These are phyloP conservation scores for Curvularia verruculosa DNA, from an alignment of 2,329 filamentous ascomycete genomes.

Conservation along the genomic window DNA sequence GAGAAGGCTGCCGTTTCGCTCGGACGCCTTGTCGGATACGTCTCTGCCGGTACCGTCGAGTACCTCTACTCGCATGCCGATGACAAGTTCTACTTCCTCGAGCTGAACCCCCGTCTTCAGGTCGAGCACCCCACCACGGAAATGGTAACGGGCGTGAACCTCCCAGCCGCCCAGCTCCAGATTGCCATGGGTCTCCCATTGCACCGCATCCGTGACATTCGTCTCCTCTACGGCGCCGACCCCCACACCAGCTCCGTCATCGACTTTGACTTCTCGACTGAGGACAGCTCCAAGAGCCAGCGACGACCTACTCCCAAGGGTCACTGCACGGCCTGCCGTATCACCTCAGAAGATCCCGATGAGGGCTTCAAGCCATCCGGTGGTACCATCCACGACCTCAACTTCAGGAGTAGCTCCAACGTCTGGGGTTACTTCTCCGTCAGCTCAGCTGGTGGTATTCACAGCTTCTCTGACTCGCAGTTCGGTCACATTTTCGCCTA, in stretches of 20 bases:
- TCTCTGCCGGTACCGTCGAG: conserved; percentile 97
- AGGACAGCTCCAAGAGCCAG: conserved; percentile 82
- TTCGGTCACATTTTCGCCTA: conserved; percentile 99
- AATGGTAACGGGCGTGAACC: conserved; percentile 97
- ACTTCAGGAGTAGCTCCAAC: conserved; percentile 98
- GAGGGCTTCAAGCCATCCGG: conserved; percentile 99
- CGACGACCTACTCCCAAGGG: conserved; percentile 91
- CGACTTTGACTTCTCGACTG: conserved; percentile 93
- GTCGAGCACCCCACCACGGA: conserved; percentile 99
- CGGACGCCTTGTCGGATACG: conserved; percentile 93
- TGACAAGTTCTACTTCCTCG: conserved; percentile 99
- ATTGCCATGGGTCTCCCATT: conserved; percentile 98
- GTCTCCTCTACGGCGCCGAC: conserved; percentile 93
- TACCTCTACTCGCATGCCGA: conserved; percentile 98
- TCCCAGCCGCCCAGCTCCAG: conserved; percentile 96
- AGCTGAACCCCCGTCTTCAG: conserved; percentile 97
- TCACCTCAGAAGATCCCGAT: conserved; percentile 97
- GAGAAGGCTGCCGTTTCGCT: conserved; percentile 94
- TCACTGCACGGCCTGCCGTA: conserved; percentile 97
- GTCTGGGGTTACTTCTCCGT: conserved; percentile 99
- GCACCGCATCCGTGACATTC: conserved; percentile 94
- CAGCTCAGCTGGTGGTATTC: conserved; percentile 92
- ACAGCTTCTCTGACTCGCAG: conserved; percentile 98
- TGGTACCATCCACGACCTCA: conserved; percentile 98
- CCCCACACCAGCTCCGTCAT: conserved; percentile 85